Conservation (phyloP, 2,329 filamentous ascomycete genomes). For the Aspergillus fijiensis region DNA sequence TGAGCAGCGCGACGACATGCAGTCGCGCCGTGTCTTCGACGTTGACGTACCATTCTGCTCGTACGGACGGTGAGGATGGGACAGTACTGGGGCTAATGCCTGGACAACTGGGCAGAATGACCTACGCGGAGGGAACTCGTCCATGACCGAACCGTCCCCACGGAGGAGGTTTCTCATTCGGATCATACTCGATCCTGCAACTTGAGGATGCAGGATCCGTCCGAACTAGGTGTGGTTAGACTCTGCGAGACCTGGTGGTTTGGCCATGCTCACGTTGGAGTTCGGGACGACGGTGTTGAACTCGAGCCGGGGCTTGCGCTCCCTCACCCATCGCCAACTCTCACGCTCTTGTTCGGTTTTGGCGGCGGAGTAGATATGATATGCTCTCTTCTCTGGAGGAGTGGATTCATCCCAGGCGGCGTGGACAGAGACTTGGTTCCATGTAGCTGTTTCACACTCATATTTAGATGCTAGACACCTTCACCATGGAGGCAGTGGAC, state of each 20-base stretch:
- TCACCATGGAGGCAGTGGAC: background rate
- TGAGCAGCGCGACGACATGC: constrained; percentile 54
- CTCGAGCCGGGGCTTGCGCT: constrained; percentile 46
- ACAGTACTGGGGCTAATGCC: background rate
- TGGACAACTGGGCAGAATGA: background rate
- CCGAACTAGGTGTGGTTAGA: background rate
- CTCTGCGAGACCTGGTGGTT: background rate
- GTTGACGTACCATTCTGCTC: constrained; percentile 48
- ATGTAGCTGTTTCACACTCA: constrained; percentile 3
- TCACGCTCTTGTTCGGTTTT: constrained; percentile 51
- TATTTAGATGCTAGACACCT: background rate
- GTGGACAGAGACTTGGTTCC: constrained; percentile 10
- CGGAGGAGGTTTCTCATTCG: background rate
- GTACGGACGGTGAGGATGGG: background rate
- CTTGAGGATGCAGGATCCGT: background rate
- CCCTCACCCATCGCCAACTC: constrained; percentile 49
- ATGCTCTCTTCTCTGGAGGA: background rate
- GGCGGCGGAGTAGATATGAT: constrained; percentile 35
- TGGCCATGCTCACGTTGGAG: constrained; percentile 21
- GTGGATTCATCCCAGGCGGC: constrained; percentile 9
- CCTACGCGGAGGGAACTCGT: background rate
- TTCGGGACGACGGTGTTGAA: constrained; percentile 43
- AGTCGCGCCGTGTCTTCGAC: constrained; percentile 52
- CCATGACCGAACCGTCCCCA: background rate
- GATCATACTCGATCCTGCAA: background rate